These are phyloP conservation scores for Volvariella surrecta DNA, from an alignment of 1,284 basidiomycete genomes.

Conservation along the genomic window DNA sequence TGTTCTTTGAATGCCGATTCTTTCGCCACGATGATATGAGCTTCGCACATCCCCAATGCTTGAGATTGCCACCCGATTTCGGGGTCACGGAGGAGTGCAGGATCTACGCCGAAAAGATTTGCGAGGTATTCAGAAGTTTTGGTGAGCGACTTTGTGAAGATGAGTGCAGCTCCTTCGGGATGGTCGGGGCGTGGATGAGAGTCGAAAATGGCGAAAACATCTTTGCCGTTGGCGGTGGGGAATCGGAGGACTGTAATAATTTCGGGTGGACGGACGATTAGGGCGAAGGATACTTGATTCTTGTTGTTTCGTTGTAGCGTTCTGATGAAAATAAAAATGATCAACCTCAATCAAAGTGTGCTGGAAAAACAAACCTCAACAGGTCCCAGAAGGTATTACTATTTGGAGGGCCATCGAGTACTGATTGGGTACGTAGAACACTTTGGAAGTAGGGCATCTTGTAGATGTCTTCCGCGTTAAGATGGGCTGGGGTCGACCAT, in stretches of 20 bases:
- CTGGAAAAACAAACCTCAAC: not conserved
- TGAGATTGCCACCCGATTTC: not conserved
- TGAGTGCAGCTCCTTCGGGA: not conserved
- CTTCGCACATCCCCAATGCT: not conserved
- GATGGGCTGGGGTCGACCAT: not conserved
- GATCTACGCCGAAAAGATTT: not conserved
- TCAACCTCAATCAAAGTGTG: not conserved
- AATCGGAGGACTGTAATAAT: not conserved
- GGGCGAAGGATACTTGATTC: not conserved
- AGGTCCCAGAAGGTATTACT: not conserved
- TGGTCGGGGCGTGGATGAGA: not conserved
- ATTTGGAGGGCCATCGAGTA: not conserved
- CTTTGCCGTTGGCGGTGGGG: not conserved
- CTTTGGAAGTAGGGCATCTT: not conserved
- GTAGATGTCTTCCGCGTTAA: slow-evolving; percentile 1
- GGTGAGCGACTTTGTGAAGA: not conserved
- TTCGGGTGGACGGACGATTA: not conserved
- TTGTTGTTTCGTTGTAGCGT: not conserved
- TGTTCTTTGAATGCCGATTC: no score
- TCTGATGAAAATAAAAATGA: not conserved
- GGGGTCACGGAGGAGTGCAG: not conserved
- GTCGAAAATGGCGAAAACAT: slow-evolving; percentile 2
- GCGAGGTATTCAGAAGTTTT: not conserved
- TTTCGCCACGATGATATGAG: not conserved
- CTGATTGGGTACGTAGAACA: not conserved